Evolutionary conservation across 108 stramenopile species (phyloP).

Genomic region (Mediolabrus comicus): DNA sequence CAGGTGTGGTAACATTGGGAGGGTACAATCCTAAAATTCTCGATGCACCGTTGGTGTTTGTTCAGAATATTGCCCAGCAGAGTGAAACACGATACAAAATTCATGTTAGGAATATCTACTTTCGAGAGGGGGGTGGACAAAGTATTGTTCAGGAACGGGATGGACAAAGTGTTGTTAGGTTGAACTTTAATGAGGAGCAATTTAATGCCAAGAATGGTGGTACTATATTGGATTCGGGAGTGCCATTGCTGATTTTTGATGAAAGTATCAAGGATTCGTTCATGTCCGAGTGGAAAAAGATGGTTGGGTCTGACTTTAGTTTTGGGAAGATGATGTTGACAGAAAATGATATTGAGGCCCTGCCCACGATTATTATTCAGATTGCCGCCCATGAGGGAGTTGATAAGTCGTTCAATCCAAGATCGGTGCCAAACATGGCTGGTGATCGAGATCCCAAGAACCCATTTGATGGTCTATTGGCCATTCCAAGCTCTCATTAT

Average conservation of each 20-base stretch:
- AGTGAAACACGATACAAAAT: slow-evolving; percentile 43
- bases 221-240: slow-evolving; percentile 46
- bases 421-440: slow-evolving; percentile 52
- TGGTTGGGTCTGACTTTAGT: slow-evolving; percentile 32
- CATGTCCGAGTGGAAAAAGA: slow-evolving; percentile 39
- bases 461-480: slow-evolving; percentile 70
- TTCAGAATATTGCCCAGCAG: slow-evolving; percentile 30
- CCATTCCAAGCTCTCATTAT: slow-evolving; percentile 78
- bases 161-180: slow-evolving; percentile 16
- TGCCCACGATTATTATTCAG: slow-evolving; percentile 86
- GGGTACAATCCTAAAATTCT: slow-evolving; percentile 43
- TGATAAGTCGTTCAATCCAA: slow-evolving; percentile 46
- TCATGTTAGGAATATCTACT: slow-evolving; percentile 34
- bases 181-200: slow-evolving; percentile 33
- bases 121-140: slow-evolving; percentile 44
- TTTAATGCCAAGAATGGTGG: slow-evolving; percentile 43
- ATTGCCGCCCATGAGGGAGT: slow-evolving; percentile 52
- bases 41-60: slow-evolving; percentile 46
- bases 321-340: slow-evolving; percentile 47
- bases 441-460: slow-evolving; percentile 63
- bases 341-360: slow-evolving; percentile 45
- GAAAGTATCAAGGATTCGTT: slow-evolving; percentile 40
- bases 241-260: slow-evolving; percentile 41
- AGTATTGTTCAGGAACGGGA: slow-evolving; percentile 22
- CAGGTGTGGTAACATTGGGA: slow-evolving; percentile 43